Evolutionary conservation across 2,329 filamentous ascomycete species (phyloP), one percentile per base, ranked within the genome.

Genomic region (Paecilomyces niveus): DNA sequence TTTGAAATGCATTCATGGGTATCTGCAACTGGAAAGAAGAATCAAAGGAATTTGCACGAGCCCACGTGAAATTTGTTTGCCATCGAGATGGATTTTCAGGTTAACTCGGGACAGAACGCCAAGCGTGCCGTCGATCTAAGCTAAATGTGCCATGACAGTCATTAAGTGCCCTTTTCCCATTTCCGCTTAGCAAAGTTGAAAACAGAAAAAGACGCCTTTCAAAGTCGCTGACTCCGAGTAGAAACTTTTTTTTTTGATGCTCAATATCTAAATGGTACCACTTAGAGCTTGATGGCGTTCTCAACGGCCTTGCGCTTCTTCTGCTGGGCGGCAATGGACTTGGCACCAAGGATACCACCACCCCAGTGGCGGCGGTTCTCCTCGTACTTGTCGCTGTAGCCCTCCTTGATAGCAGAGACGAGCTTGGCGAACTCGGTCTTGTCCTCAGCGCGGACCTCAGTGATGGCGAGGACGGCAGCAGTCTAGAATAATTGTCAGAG

Each of bases 351-450:
- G 83, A 99, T 97, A 81, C 95, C 95, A 86, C 94, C 94, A 83
- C 95, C 94, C 94, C 95, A 99, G 82, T 93, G 90, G 78, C 89
- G 88, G 80, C 91, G 89, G 73, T 85, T 80, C 76, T 92, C 89
- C 82, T 97, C 93, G 79, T 90, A 90, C 87, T 96, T 95, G 81
- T 95, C 92, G 73, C 90, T 81, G 86, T 96, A 99, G 70, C 93
- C 94, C 74, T 97, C 93, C 89, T 99, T 97, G 86, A 99, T 84
- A 76, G 94, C 87, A 67, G 89, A 89, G 76, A 97, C 83, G 77
- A 99, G 88, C 87, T 99, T 99, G 80, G 91, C 89, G 69, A 97
- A 88, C 86, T 97, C 95, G 70, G 83, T 87, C 90, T 97, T 97
- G 85, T 99, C 95, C 86, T 99, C 94, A 55, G 89, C 85, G 78